Evolutionary conservation across 2,329 filamentous ascomycete species (phyloP), one percentile per base, ranked within the genome.

Genomic region (Colletotrichum tabaci): DNA sequence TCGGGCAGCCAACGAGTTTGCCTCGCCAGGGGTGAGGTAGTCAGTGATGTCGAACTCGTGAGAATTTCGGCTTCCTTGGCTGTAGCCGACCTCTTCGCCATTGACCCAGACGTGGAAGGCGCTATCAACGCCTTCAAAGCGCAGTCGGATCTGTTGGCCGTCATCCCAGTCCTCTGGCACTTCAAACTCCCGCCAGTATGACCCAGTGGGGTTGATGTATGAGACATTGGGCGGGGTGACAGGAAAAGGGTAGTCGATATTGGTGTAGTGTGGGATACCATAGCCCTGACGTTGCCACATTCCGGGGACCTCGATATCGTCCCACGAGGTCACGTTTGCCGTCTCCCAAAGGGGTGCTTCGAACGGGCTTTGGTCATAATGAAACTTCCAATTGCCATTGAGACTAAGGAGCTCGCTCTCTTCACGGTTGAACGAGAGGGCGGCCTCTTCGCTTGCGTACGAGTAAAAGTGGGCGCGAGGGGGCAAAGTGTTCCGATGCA

Each of bases 61-160:
- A 0, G 92, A 89, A 72, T 94, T 94, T n/a, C 93, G 85, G 9
- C 90, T 90, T 1, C 92, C 93, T 77, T 94, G 92, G 3, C 89
- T 90, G 76, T 94, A 94, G 0, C 93, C 93, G 5, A 93, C 86
- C 61, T 91, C 83, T 18, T 83, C 80, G 0, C 91, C 91, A 75
- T 94, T 94, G 3, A 95, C 77, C 87, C 89, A 94, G 2, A 93
- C 83, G 73, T 92, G 90, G 72, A 92, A 94, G 0, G 92, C 89
- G 55, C 90, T 88, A 76, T 94, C 92, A 0, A 94, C 92, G 0
- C 92, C 93, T 74, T 94, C 92, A 68, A 94, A 94, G 3, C 92
- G 85, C 2, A 95, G 81, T 16, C 91, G 84, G n/a, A 92, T 84
- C 74, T 92, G 90, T 21, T 85, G 79, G 5, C 80, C 82, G 2